Evolutionary conservation across 192 early-diverging fungal genomes (phyloP), one percentile per base, ranked within the genome.

Genomic region (Spinellus fusiger): DNA sequence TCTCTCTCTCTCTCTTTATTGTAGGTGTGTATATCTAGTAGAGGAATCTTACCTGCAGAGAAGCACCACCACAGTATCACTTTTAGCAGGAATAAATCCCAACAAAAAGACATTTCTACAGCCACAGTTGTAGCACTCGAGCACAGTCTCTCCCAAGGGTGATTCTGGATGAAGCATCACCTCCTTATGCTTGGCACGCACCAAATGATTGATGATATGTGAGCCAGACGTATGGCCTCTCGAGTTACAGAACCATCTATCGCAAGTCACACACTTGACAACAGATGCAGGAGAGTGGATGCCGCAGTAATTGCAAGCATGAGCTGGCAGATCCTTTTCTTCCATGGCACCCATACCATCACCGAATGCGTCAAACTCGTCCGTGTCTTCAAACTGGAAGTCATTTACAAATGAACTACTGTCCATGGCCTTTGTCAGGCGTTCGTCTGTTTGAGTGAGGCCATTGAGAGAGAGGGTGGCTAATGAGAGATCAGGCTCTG

Each of bases 101-200:
- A 99, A 84, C 48, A 94, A 80, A 73, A 99, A 99, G 31, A 95
- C 87, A 65, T 99, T 99, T 52, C 89, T 81, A 34, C 83, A 88
- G 13, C 95, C 93, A 74, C 96, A 99, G 73, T 95, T 93, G 79
- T 98, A 99, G 70, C 96, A 99, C 72, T 99, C 96, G 34, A 99
- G 80, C 1, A 87, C 82, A 1, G 92, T 93, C 48, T 98, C 96
- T 22, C 95, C 96, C 10, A 99, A 83, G 20, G 92, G 89, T 8
- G 90, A 89, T n/a, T 91, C 86, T 0, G 92, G 89, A 64, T 99
- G 96, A 26, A 99, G 82, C 54, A 79, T 78, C 8, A 98, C 95
- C 69, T 99, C 95, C 69, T 93, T 93, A 77, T 99, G 96, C 59
- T 89, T 88, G 22, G 94, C 88, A 29, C 83, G 81, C 28, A 98